Base-by-base conservation (phyloP, 2,329 filamentous ascomycete genomes). In the Hymenoscyphus linearis region DNA sequence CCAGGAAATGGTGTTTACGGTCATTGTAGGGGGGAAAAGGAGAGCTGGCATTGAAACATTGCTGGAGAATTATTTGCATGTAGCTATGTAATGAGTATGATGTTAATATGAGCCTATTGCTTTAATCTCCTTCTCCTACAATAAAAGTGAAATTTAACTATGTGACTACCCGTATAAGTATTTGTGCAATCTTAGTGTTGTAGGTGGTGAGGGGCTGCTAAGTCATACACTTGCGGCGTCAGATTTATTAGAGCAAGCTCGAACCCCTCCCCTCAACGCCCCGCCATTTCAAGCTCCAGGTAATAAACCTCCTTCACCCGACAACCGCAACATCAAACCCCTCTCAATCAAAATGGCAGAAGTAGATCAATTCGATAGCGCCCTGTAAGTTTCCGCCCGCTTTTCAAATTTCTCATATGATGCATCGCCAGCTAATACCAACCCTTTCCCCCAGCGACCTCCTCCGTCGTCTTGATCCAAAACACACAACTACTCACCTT, bases 381-480 rank as follows among this genome's bases (percentile, higher is more conserved):
- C 72, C 34, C 70, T 74, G 72, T 74, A 71, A 67, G 71, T 61
- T 26, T n/a, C 16, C 26, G 3, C 3, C 7, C 26, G 14, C 2
- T 14, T n/a, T 13, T 47, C 36, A 50, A 47, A 57, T 13, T 37
- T 10, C 2, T 22, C 18, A 50, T 50, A 2, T 3, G 13, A 25
- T 9, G 18, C 18, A 22, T 50, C 44, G 4, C 18, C 44, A 50
- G 13, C 18, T 50, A 13, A 50, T 22, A 13, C 18, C 9, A 13
- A 4, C 12, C 9, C 44, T 18, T 12, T 9, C 2, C 44, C 26
- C 55, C 75, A 98, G 95, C 73, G 95, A 99, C 81, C 93, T 99
- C 74, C 93, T 99, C 77, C 93, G 95, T 71, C 95, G 95, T 67
- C 89, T 99, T 65, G 96, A 96, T 79, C 95, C 95, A 52, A 96